phyloP scores from a whole-genome alignment of 257 asterid genomes.

The Osmanthus fragrans region DNA sequence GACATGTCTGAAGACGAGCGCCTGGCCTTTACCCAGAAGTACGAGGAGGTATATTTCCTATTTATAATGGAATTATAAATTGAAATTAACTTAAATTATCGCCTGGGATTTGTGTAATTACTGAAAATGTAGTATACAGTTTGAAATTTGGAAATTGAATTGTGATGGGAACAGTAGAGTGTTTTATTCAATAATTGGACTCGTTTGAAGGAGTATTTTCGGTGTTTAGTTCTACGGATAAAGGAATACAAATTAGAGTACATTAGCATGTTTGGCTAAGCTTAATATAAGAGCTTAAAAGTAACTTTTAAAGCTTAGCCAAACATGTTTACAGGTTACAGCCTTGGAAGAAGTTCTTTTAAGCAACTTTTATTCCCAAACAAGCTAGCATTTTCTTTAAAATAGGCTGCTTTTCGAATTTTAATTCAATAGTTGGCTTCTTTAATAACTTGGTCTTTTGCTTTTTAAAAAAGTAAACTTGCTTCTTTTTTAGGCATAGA shows the following conservation, averaged over 20 bases:
- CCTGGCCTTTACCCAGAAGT: conserved; percentile 78
- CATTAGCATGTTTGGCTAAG: neutral
- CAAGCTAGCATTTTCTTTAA: no score
- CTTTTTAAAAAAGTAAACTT: no score
- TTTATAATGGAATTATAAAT: neutral
- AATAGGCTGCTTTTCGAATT: no score
- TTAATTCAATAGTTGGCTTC: no score
- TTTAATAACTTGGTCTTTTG: no score
- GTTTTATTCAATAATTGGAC: neutral
- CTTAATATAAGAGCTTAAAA: neutral
- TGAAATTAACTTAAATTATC: neutral
- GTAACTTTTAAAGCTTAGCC: neutral
- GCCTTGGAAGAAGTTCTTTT: no score
- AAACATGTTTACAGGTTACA: no score
- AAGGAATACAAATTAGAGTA: neutral
- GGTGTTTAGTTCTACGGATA: neutral
- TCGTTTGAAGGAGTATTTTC: neutral
- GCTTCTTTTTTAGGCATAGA: no score
- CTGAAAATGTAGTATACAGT: neutral
- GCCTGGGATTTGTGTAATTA: neutral
- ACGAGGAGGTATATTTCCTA: conserved; percentile 67
- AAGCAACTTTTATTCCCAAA: no score
- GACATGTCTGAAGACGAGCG: conserved; percentile 98
- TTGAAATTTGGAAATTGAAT: neutral
- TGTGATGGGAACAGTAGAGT: neutral